Conservation (phyloP, 305 asterid species). For the Rubia peregrina region DNA sequence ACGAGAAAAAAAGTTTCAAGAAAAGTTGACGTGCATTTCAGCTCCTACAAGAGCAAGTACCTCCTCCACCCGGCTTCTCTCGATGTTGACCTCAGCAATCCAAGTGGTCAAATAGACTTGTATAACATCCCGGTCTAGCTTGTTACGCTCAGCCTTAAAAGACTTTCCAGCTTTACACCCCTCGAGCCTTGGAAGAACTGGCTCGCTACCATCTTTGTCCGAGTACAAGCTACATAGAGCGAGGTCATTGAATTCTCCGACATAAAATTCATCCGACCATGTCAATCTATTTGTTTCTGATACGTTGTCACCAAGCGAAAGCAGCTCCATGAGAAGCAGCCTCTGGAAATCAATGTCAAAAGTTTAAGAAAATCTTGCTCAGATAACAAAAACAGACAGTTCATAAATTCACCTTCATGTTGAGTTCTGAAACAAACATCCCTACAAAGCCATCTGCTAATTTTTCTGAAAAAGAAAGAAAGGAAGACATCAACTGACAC, state of each 20-base stretch:
- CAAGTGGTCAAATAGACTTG: constrained; percentile 76
- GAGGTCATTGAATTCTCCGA: constrained; percentile 61
- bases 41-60: constrained; percentile 44
- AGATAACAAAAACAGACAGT: constrained; percentile 13
- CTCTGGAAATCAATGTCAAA: constrained; percentile 36
- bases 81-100: constrained; percentile 70
- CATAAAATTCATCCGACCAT: constrained; percentile 72
- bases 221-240: constrained; percentile 38
- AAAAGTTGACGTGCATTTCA: constrained; percentile 52
- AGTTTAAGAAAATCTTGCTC: background rate
- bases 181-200: constrained; percentile 32
- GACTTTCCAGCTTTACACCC: constrained; percentile 22
- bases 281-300: constrained; percentile 26
- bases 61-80: constrained; percentile 62
- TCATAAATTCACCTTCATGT: constrained; percentile 44
- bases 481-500: constrained; percentile 15
- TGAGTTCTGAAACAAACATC: constrained; percentile 62
- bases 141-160: constrained; percentile 24
- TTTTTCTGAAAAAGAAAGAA: constrained; percentile 47
- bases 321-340: constrained; percentile 67
- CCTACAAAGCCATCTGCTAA: constrained; percentile 54
- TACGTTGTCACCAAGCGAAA: constrained; percentile 34
- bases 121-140: constrained; percentile 39
- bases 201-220: constrained; percentile 28
- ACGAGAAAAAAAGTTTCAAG: constrained; percentile 18